phyloP scores from a whole-genome alignment of 2,329 filamentous ascomycete species.

The Talaromyces sp. region DNA sequence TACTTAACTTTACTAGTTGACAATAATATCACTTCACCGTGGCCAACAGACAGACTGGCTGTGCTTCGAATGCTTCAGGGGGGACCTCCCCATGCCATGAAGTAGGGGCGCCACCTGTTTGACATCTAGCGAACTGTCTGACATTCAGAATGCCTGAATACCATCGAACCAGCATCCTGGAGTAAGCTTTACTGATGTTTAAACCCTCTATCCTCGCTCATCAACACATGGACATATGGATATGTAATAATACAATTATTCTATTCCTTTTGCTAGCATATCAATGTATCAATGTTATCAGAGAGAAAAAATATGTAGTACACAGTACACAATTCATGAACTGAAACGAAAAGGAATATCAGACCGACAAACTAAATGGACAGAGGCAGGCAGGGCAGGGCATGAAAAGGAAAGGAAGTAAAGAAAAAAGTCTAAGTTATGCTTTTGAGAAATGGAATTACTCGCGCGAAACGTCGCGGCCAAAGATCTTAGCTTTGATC shows the following conservation, averaged over 20 bases:
- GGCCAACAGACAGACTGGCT: too few species aligned
- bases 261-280: constrained; percentile 1
- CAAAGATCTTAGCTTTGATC: constrained; percentile 95
- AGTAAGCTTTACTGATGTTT: too few species aligned
- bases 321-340: not conserved
- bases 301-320: not conserved
- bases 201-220: not conserved
- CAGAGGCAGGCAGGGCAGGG: not conserved
- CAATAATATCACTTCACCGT: too few species aligned
- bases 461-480: constrained; percentile 71
- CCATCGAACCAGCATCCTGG: too few species aligned
- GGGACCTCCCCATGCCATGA: too few species aligned
- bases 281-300: not conserved
- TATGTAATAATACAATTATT: constrained; percentile 1
- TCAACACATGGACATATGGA: not conserved
- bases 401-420: not conserved
- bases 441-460: constrained; percentile 25
- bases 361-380: not conserved
- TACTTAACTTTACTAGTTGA: not conserved
- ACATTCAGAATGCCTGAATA: too few species aligned
- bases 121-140: too few species aligned
- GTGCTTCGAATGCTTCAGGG: too few species aligned
- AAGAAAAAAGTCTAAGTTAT: constrained; percentile 2
- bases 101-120: too few species aligned
- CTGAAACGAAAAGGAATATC: not conserved